Evolutionary conservation across 495 filamentous ascomycete genomes (phyloP), one percentile per base, ranked within the genome.

Genomic region (Penicillium tannophilum): DNA sequence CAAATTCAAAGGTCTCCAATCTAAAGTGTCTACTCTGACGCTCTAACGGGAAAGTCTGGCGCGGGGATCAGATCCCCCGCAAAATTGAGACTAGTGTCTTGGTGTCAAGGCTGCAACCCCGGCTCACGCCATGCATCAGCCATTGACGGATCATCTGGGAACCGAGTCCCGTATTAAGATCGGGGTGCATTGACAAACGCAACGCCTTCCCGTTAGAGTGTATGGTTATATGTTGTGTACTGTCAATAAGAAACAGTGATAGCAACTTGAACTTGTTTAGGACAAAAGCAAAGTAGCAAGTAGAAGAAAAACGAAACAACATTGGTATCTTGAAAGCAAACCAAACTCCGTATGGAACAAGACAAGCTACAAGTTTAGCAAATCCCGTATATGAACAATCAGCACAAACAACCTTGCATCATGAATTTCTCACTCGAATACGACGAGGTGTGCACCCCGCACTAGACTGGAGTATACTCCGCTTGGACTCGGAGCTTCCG

Each of bases 371-470:
- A 52, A 17, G 17, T 35, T 19, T 6, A 31, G 26, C 24, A 26
- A n/a, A 41, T 3, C 33, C 33, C 7, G 16, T 10, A 6, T 28
- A 44, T 12, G 8, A 19, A 41, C 14, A 3, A 1, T 41, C 30
- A 31, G 11, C 33, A 12, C 33, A 6, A 36, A 12, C 33, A 51
- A 28, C 28, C 28, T n/a, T 16, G 10, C 20, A 30, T 17, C 24
- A 3, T 54, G 44, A 66, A 14, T 10, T 48, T 51, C 73, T 61
- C 14, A 69, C 67, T 33, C 77, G 74, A 44, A 80, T 63, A 36
- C 76, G 71, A 20, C 67, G 69, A 56, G 74, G 76, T 0, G 75
- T 80, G 47, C 73, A 76, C 35, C 75, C 77, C 19, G 76, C 76
- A 54, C 67, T 69, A 20, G 72, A 60, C 61, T 75, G 66, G 46